Base-by-base conservation (phyloP, 2,329 filamentous ascomycete genomes). In the Alternaria arbusti region DNA sequence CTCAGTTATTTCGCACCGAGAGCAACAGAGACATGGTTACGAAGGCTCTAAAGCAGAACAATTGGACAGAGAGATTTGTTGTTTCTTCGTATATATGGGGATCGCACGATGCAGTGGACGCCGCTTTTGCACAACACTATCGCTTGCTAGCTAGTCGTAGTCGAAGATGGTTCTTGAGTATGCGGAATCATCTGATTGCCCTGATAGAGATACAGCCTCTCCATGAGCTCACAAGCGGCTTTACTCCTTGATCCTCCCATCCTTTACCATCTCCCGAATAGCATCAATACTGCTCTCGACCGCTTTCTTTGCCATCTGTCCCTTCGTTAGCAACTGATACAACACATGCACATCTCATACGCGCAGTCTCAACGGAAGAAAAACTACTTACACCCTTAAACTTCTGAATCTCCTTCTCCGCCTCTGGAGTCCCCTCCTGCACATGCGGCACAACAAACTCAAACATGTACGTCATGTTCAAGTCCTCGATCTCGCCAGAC, bases 381-480 rank as follows among this genome's bases (percentile, higher is more conserved):
- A 10, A 40, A 9, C 15, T 40, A 52, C 72, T 70, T 59, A 76
- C 75, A 4, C 47, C 67, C 50, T 74, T 74, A 5, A 76, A 28
- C 55, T 64, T 74, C 60, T 73, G 64, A 15, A 59, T 51, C 58
- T 78, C 62, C 63, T 75, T 63, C 58, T 72, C 70, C 13, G 70
- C 68, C 73, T 81, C 79, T 13, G 76, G 74, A 30, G 74, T 78
- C 32, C 76, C 78, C 47, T 76, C 75, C 30, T 76, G 52, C 4
- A 83, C 64, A 46, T 80, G 63, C 1, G 78, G 76, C 49, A 80
- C 66, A 17, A 70, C 67, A 70, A 80, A 81, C 63, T 84, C 80
- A 70, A 85, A 85, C 22, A 78, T 79, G 64, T 84, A 85, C 12
- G 82, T 85, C 79, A 85, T 80, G 36, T 80, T 68, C 55, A 82